Evolutionary conservation across 2,329 filamentous ascomycete genomes (phyloP).

Genomic region (Salinomyces thailandicus): DNA sequence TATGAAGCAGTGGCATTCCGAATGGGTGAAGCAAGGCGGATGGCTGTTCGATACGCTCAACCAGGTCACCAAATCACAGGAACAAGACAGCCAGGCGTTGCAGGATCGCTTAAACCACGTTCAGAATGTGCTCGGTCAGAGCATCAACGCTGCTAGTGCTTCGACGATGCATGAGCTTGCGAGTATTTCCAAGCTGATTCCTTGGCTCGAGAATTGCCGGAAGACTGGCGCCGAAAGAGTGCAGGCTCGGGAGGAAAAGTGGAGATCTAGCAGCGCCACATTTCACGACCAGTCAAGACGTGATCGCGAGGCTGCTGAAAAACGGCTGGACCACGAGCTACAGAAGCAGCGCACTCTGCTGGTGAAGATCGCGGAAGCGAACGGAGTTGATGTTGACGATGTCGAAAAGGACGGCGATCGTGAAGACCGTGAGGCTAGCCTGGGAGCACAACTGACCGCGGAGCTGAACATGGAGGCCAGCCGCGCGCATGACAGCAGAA

Average conservation of each 20-base stretch:
- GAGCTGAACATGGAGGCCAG: conserved; percentile 19
- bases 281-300: conserved; percentile 30
- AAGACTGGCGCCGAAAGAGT: conserved; percentile 26
- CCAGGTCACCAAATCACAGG: conserved; percentile 8
- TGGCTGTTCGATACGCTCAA: conserved; percentile 22
- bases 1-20: conserved; percentile 15
- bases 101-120: conserved; percentile 13
- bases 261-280: conserved; percentile 30
- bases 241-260: conserved; percentile 30
- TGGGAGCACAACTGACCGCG: conserved; percentile 18
- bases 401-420: conserved; percentile 9
- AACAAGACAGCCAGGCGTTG: conserved; percentile 6
- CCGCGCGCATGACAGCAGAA: conserved; percentile 6
- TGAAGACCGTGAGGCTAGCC: conserved; percentile 14
- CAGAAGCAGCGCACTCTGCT: conserved; percentile 21
- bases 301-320: conserved; percentile 28
- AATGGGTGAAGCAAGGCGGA: conserved; percentile 21
- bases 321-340: conserved; percentile 24
- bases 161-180: conserved; percentile 17
- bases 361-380: conserved; percentile 17
- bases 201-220: conserved; percentile 31
- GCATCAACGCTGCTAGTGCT: conserved; percentile 17
- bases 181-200: conserved; percentile 27
- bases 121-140: conserved; percentile 19
- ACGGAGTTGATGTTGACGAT: conserved; percentile 15